Conservation (phyloP, 2,329 filamentous ascomycete species). For the Penicillium decumbens region DNA sequence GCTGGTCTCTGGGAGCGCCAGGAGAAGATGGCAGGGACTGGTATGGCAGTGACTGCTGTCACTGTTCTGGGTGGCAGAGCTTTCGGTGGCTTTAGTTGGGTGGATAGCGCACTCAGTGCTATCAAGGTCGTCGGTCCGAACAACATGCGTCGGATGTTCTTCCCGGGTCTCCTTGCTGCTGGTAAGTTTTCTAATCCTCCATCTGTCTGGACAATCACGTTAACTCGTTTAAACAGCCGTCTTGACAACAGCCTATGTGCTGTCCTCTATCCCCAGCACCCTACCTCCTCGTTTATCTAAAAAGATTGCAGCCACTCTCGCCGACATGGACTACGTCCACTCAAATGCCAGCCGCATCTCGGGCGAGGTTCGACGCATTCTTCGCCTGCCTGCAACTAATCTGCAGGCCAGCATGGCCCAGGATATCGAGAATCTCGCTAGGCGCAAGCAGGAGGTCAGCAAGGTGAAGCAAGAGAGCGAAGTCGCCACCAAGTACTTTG, state of each 20-base stretch:
- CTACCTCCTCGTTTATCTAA: slow-evolving; percentile 77
- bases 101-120: slow-evolving; percentile 79
- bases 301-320: slow-evolving; percentile 78
- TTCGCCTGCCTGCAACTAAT: slow-evolving; percentile 81
- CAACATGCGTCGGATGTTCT: slow-evolving; percentile 71
- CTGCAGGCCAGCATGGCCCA: slow-evolving; percentile 77
- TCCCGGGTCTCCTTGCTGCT: slow-evolving; percentile 73
- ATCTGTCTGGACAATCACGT: not conserved
- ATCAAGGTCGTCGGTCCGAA: slow-evolving; percentile 75
- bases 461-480: slow-evolving; percentile 81
- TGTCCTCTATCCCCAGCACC: slow-evolving; percentile 82
- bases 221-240: slow-evolving; percentile 53
- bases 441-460: slow-evolving; percentile 73
- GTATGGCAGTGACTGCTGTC: slow-evolving; percentile 88
- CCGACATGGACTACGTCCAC: slow-evolving; percentile 86
- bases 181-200: slow-evolving; percentile 54
- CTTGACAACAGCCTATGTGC: slow-evolving; percentile 71
- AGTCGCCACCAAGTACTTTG: slow-evolving; percentile 83
- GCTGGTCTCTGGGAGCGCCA: slow-evolving; percentile 77
- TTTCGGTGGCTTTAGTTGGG: slow-evolving; percentile 79
- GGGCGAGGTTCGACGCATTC: slow-evolving; percentile 77
- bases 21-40: slow-evolving; percentile 89
- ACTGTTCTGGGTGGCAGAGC: slow-evolving; percentile 78
- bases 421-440: slow-evolving; percentile 75
- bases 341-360: slow-evolving; percentile 80